A percentile compares a stretch with the other conserved stretches of the same genome.
Evolutionary conservation across 371 early-diverging fungal genomes (phyloP).

Genomic region (Mortierella sp.): DNA sequence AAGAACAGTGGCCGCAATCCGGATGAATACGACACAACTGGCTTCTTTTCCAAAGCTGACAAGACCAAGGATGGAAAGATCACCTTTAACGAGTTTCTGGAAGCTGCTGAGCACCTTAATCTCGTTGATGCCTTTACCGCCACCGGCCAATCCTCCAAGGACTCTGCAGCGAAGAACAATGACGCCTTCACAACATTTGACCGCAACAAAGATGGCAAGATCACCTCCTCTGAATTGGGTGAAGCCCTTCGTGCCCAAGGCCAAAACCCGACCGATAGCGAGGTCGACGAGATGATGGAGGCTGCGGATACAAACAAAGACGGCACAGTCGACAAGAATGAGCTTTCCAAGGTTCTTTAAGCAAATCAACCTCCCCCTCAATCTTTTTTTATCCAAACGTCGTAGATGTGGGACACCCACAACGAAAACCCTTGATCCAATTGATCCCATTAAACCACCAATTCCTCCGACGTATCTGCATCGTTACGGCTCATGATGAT

Average conservation of each 20-base stretch:
- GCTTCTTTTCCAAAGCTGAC: conserved; percentile 31
- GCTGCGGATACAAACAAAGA: conserved; percentile 60
- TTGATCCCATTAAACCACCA: no score
- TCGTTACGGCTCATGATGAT: no score
- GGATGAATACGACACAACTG: conserved; percentile 19
- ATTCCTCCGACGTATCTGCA: no score
- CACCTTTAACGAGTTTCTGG: conserved; percentile 27
- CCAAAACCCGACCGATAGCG: conserved; percentile 67
- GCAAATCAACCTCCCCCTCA: background rate
- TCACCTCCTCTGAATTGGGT: conserved; percentile 72
- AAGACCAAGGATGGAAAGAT: conserved; percentile 44
- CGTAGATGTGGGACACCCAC: no score
- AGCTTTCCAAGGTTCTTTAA: conserved; percentile 27
- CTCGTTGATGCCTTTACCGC: background rate
- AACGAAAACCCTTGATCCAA: no score
- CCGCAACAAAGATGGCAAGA: conserved; percentile 78
- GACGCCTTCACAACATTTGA: conserved; percentile 64
- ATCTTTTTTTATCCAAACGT: background rate
- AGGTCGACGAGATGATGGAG: conserved; percentile 75
- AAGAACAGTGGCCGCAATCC: conserved; percentile 27
- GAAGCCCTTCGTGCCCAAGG: conserved; percentile 65
- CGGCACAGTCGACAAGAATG: conserved; percentile 19
- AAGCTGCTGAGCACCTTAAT: conserved; percentile 14
- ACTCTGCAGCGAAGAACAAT: conserved; percentile 16
- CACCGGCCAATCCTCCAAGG: conserved; percentile 10